These are phyloP conservation scores for Protomyces macrosporus DNA, from an alignment of 1,139 yeast genomes.

Conservation along the genomic window DNA sequence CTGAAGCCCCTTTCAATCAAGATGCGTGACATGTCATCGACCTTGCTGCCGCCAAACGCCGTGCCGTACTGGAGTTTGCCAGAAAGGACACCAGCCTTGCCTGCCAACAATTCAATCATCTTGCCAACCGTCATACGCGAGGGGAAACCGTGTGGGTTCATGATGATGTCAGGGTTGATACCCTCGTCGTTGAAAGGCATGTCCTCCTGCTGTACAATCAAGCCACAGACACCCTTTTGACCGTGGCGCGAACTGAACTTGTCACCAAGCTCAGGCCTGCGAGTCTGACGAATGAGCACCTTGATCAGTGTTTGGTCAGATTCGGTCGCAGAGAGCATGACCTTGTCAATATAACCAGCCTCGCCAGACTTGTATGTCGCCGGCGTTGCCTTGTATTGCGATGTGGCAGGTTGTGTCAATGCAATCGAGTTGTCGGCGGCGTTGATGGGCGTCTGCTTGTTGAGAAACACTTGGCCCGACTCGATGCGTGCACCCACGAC, in stretches of 20 bases:
- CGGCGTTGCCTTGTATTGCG: conserved; percentile 81
- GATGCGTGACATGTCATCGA: conserved; percentile 92
- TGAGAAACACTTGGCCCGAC: conserved; percentile 89
- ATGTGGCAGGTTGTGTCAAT: conserved; percentile 39
- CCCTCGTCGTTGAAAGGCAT: conserved; percentile 92
- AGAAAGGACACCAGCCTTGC: conserved; percentile 93
- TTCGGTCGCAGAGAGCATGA: conserved; percentile 93
- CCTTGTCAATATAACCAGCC: conserved; percentile 91
- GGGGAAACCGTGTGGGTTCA: conserved; percentile 99
- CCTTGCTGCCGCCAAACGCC: conserved; percentile 93
- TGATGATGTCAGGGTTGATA: conserved; percentile 85
- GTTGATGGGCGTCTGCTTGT: conserved; percentile 85
- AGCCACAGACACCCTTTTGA: conserved; percentile 98
- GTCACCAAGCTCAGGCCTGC: conserved; percentile 97
- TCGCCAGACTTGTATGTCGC: conserved; percentile 90
- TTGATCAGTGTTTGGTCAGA: conserved; percentile 91
- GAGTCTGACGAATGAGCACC: conserved; percentile 85
- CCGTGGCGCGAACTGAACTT: conserved; percentile 97
- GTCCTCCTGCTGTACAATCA: conserved; percentile 92
- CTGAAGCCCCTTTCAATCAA: conserved; percentile 86
- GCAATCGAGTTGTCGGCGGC: conserved; percentile 58
- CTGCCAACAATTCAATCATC: conserved; percentile 93
- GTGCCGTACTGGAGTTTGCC: conserved; percentile 94
- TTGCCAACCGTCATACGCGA: conserved; percentile 99
- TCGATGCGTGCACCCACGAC: conserved; percentile 90